Evolutionary conservation across 129 eudicot genomes (phyloP), one percentile per base, ranked within the genome.

Genomic region (Ambrosia artemisiifolia): DNA sequence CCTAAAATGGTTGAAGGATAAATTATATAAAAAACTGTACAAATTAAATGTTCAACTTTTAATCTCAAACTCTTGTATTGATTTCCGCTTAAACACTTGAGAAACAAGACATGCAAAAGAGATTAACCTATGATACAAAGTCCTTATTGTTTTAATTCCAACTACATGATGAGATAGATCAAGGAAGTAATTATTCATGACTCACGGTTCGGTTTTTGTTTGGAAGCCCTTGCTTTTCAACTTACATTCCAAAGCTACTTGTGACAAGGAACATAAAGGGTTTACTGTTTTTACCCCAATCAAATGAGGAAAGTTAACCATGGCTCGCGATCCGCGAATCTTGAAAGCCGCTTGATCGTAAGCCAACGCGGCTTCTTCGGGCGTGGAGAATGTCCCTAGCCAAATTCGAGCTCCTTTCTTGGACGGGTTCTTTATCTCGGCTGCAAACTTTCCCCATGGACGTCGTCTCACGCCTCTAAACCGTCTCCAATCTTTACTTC

Each of bases 391-490:
- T 0, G 80, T 80, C 9, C 84, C 84, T 0, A 80, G 77, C 84
- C 84, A 80, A 56, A 80, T 67, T 20, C 84, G 69, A 3, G 84
- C 72, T 2, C 84, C 80, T 80, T 80, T 80, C 66, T 75, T 80
- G 6, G 55, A 53, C 3, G 83, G 83, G 65, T 79, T 61, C 79
- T 74, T 79, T 44, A 79, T 80, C 67, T 81, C 85, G 16, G 84
- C 85, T 49, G 82, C 81, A 63, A 71, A 81, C 50, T 81, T 81
- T 36, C 85, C 82, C 81, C 84, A 80, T 1, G 84, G 84, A 8
- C 80, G 77, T 18, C 81, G 38, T 63, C 84, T 75, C 36, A 80
- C 81, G 14, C 84, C 84, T 53, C 77, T 67, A 67, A 72, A 79
- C 20, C 79, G 53, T 50, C 79, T 67, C 83, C 78, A 72, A 16